phyloP scores from a whole-genome alignment of 306 rosid genomes.

The Castanospermum australe region DNA sequence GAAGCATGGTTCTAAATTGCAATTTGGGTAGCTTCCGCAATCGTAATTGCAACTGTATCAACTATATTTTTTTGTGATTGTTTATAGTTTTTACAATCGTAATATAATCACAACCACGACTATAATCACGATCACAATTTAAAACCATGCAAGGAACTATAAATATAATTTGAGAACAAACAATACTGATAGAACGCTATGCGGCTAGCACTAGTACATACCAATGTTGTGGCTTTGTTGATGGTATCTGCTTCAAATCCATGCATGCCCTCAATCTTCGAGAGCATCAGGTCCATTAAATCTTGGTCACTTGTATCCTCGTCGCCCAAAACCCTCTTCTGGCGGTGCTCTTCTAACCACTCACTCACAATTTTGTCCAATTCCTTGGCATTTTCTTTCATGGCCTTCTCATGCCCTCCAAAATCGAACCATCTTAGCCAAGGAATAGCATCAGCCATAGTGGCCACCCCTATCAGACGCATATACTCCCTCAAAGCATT shows the following conservation, averaged over 20 bases:
- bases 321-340: not conserved
- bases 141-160: too few relatives aligned
- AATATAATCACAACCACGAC: too few relatives aligned
- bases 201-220: too few relatives aligned
- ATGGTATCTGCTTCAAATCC: conserved; percentile 15
- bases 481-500: not conserved
- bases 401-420: conserved; percentile 6
- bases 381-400: not conserved
- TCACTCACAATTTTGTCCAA: not conserved
- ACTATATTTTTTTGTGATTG: too few relatives aligned
- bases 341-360: not conserved
- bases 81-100: too few relatives aligned
- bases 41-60: too few relatives aligned
- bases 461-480: not conserved
- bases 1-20: too few relatives aligned
- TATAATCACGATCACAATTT: too few relatives aligned
- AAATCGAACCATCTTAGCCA: not conserved
- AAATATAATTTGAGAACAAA: too few relatives aligned
- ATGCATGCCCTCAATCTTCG: not conserved
- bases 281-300: not conserved
- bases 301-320: not conserved
- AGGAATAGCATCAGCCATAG: not conserved
- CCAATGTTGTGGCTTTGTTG: too few relatives aligned
- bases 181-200: too few relatives aligned
- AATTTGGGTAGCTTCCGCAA: too few relatives aligned